A percentile compares a stretch with the other conserved stretches of the same genome.
These are phyloP conservation scores for Fonsecaea monophora DNA, from an alignment of 2,329 filamentous ascomycete genomes.

Conservation along the genomic window DNA sequence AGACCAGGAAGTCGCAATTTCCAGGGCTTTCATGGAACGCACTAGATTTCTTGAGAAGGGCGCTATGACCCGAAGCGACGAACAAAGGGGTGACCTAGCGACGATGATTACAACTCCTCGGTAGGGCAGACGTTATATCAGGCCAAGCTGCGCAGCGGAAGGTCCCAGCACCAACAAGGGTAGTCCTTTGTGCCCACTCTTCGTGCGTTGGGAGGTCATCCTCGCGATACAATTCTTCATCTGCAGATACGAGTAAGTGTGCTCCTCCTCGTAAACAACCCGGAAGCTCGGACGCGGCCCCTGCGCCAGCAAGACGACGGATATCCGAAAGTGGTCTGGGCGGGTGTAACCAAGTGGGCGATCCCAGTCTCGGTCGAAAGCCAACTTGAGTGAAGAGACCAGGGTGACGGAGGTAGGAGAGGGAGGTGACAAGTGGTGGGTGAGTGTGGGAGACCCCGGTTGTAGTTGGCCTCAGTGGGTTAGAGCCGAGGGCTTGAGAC, in stretches of 20 bases:
- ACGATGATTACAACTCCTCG: background rate
- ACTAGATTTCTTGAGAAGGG: slow-evolving; percentile 23
- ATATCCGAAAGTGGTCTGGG: slow-evolving; percentile 15
- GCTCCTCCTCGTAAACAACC: background rate
- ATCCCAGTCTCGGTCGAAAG: slow-evolving; percentile 13
- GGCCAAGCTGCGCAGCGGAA: background rate
- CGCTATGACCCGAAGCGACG: background rate
- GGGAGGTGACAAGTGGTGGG: slow-evolving; percentile 6
- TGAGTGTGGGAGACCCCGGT: background rate
- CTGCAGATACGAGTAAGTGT: background rate
- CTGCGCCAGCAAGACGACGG: slow-evolving; percentile 17
- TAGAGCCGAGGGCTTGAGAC: slow-evolving; percentile 11
- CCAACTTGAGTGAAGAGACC: slow-evolving; percentile 1
- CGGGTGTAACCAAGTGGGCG: slow-evolving; percentile 20
- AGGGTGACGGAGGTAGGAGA: background rate
- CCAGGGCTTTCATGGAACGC: slow-evolving; percentile 18
- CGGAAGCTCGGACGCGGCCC: slow-evolving; percentile 3
- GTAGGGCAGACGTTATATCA: background rate
- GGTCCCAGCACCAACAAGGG: background rate
- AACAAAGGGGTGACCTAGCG: slow-evolving; percentile 7
- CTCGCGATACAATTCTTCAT: background rate
- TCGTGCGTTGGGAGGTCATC: background rate
- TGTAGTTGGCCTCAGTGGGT: background rate
- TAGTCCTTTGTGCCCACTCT: background rate
- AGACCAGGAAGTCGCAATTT: slow-evolving; percentile 9